Percentiles rank a stretch among this genome's conserved stretches.
Evolutionary conservation across 768 basidiomycete species (phyloP).

Genomic region (Pholiota molesta): DNA sequence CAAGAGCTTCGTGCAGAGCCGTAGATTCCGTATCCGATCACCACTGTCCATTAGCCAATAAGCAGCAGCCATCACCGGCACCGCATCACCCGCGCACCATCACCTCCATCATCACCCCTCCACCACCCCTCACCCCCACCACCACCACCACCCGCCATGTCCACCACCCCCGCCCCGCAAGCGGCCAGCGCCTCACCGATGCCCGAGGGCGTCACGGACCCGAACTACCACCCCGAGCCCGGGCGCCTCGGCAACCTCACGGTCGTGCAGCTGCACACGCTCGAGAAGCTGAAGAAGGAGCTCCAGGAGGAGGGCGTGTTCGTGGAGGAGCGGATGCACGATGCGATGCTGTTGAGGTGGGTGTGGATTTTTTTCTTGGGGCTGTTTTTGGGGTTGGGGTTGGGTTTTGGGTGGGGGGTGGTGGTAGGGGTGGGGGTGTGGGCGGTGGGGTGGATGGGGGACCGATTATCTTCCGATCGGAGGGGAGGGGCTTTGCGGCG

Average conservation of each 20-base stretch:
- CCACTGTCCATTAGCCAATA: neutral
- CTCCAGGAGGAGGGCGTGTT: conserved; percentile 64
- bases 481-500: neutral
- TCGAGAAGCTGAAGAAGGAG: conserved; percentile 71
- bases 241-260: conserved; percentile 84
- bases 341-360: conserved; percentile 69
- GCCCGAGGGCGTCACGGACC: conserved; percentile 62
- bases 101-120: neutral
- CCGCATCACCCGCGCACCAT: neutral
- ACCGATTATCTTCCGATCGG: no score
- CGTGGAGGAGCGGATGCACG: conserved; percentile 68
- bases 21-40: neutral
- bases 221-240: conserved; percentile 66
- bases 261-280: conserved; percentile 60
- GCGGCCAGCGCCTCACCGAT: conserved; percentile 57
- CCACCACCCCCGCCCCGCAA: conserved; percentile 20
- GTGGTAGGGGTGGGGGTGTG: no score
- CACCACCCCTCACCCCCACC: neutral
- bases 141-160: neutral
- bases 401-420: neutral
- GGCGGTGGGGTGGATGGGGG: neutral
- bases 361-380: conserved; percentile 17
- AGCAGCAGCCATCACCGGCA: neutral
- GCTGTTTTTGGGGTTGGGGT: neutral
- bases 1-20: neutral